Evolutionary conservation across 2,329 filamentous ascomycete species (phyloP), one percentile per base, ranked within the genome.

Genomic region (Curvularia hawaiiensis): DNA sequence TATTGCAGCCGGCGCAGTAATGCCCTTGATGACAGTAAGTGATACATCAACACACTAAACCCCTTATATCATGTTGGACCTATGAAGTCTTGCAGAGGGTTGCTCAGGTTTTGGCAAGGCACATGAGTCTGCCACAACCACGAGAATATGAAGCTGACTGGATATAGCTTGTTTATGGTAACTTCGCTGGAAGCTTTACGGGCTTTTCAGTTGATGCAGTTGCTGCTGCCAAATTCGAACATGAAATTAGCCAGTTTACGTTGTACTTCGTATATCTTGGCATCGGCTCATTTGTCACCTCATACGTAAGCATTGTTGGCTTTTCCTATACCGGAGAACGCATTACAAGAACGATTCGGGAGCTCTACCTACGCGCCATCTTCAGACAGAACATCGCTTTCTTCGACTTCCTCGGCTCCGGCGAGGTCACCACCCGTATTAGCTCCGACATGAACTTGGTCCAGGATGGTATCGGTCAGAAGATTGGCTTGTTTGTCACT

Each of bases 401-500:
- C 59, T 78, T 78, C 54, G 95, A 99, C 77, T 96, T 96, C 72
- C 84, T 97, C 11, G 95, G 95, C 50, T 91, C 94, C 26, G 95
- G 95, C 62, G 95, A 98, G 79, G 90, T 98, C 60, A 97, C 94
- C 0, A 98, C 94, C 1, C 88, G 93, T 61, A 98, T 99, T 71
- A 98, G 94, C 0, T 89, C 93, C 20, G 94, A 98, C 75, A 97
- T 93, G 60, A 97, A 97, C 70, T 79, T 96, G 52, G 89, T 99
- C 52, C 94, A 98, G 76, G 93, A 97, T 65, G 95, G 93, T 56
- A 91, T 99, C 47, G 73, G 74, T 11, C 73, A 76, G 48, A 77
- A 77, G 56, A 72, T 77, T 10, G 71, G 67, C 12, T 63, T 77
- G 5, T 76, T 75, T 47, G 58, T 75, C 14, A 64, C 69, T 7